Conservation (phyloP, 2,329 filamentous ascomycete species). For the Simplicillium aogashimaense region DNA sequence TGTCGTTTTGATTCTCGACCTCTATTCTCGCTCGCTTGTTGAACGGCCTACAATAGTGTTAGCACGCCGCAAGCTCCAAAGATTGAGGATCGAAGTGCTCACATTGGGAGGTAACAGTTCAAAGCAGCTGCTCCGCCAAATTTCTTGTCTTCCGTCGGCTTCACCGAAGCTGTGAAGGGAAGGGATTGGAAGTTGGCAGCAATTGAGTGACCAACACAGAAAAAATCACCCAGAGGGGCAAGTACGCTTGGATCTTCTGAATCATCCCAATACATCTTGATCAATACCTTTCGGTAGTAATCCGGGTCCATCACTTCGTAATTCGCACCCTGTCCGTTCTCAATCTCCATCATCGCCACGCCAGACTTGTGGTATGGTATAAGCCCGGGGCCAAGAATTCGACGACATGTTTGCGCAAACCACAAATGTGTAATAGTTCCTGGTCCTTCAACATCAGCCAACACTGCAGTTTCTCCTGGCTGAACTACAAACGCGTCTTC, state of each 20-base stretch:
- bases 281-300: constrained; percentile 23
- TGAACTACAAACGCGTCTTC: constrained; percentile 20
- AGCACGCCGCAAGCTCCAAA: not conserved
- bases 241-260: constrained; percentile 19
- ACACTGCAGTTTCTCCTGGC: constrained; percentile 17
- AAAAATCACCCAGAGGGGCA: constrained; percentile 21
- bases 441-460: constrained; percentile 20
- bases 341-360: constrained; percentile 22
- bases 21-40: constrained; percentile 23
- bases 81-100: not conserved
- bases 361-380: constrained; percentile 22
- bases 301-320: constrained; percentile 22
- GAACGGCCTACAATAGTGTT: constrained; percentile 12
- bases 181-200: constrained; percentile 21
- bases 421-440: constrained; percentile 20
- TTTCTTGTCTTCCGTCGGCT: constrained; percentile 21
- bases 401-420: constrained; percentile 23
- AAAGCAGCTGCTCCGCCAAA: constrained; percentile 21
- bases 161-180: constrained; percentile 21
- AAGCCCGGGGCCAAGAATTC: constrained; percentile 20
- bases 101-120: constrained; percentile 21
- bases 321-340: constrained; percentile 19
- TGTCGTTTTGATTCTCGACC: constrained; percentile 21
- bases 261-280: constrained; percentile 24
- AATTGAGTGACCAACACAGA: constrained; percentile 20